phyloP scores from a whole-genome alignment of 768 basidiomycete genomes.

The Tylopilus vinaceipallidus region DNA sequence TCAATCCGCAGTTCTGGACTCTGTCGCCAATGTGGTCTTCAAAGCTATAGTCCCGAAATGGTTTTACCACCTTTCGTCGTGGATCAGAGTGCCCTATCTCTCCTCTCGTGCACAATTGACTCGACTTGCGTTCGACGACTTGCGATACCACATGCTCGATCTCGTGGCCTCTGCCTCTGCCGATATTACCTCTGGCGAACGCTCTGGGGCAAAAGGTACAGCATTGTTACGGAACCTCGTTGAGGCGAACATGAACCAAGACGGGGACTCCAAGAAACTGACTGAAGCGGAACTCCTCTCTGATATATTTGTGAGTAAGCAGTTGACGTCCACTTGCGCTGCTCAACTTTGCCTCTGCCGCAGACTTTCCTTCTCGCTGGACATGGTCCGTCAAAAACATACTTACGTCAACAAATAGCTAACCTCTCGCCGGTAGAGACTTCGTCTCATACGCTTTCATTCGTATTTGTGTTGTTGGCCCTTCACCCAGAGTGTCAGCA shows the following conservation, averaged over 20 bases:
- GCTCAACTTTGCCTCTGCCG: neutral
- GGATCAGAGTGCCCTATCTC: too few relatives aligned
- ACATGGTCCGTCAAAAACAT: conserved; percentile 34
- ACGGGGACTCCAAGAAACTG: conserved; percentile 29
- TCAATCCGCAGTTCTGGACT: too few relatives aligned
- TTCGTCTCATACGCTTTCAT: conserved; percentile 43
- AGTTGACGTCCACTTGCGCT: neutral
- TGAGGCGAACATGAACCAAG: too few relatives aligned
- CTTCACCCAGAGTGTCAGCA: conserved; percentile 49
- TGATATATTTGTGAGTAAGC: conserved; percentile 43
- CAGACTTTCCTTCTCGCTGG: conserved; percentile 49
- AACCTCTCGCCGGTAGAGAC: conserved; percentile 37
- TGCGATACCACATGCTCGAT: conserved; percentile 46
- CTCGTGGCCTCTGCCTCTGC: too few relatives aligned
- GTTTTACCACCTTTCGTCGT: too few relatives aligned
- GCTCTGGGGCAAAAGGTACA: conserved; percentile 23
- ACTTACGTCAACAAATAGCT: neutral
- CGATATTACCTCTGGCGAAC: conserved; percentile 32
- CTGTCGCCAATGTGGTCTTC: too few relatives aligned
- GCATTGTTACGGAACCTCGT: conserved; percentile 45
- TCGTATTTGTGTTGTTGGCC: conserved; percentile 45
- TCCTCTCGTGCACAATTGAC: too few relatives aligned
- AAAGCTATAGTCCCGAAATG: too few relatives aligned
- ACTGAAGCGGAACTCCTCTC: too few relatives aligned
- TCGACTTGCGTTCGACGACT: too few relatives aligned